Percentiles rank a stretch among this genome's conserved stretches.
phyloP scores from a whole-genome alignment of 2,329 filamentous ascomycete species.

The Aspergillus neotritici region DNA sequence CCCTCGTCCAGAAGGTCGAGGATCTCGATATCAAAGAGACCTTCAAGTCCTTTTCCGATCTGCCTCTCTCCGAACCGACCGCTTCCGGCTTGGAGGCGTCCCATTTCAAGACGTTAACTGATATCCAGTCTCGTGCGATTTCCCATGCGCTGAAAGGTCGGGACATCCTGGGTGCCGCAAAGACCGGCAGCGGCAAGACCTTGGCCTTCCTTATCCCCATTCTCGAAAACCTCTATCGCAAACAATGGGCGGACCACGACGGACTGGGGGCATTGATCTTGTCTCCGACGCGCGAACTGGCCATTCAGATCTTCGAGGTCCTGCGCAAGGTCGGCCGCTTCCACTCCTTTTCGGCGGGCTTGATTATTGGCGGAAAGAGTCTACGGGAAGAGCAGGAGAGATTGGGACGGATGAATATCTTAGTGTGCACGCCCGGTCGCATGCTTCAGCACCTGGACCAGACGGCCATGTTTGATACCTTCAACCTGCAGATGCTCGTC shows the following conservation, averaged over 20 bases:
- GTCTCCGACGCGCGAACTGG: constrained; percentile 88
- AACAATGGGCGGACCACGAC: constrained; percentile 84
- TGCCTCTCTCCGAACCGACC: constrained; percentile 81
- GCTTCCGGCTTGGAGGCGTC: constrained; percentile 71
- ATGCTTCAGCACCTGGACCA: constrained; percentile 96
- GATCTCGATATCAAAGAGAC: constrained; percentile 44
- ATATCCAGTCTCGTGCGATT: constrained; percentile 86
- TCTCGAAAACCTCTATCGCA: constrained; percentile 83
- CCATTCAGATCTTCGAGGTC: constrained; percentile 95
- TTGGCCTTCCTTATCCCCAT: constrained; percentile 88
- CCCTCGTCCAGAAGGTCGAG: constrained; percentile 39
- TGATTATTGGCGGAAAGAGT: constrained; percentile 91
- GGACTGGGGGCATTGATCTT: constrained; percentile 89
- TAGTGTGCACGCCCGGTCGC: constrained; percentile 89
- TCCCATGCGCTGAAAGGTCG: constrained; percentile 76
- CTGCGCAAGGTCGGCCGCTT: constrained; percentile 82
- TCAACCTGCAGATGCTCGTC: constrained; percentile 87
- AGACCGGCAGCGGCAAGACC: constrained; percentile 93
- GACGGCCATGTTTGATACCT: constrained; percentile 81
- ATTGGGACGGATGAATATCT: constrained; percentile 86
- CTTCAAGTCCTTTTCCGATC: constrained; percentile 67
- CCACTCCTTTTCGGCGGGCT: constrained; percentile 83
- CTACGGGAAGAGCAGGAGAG: constrained; percentile 81
- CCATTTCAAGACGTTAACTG: constrained; percentile 85
- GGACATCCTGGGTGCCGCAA: constrained; percentile 90